phyloP scores from a whole-genome alignment of 1,284 basidiomycete genomes.

The Papiliotrema nemorosa region DNA sequence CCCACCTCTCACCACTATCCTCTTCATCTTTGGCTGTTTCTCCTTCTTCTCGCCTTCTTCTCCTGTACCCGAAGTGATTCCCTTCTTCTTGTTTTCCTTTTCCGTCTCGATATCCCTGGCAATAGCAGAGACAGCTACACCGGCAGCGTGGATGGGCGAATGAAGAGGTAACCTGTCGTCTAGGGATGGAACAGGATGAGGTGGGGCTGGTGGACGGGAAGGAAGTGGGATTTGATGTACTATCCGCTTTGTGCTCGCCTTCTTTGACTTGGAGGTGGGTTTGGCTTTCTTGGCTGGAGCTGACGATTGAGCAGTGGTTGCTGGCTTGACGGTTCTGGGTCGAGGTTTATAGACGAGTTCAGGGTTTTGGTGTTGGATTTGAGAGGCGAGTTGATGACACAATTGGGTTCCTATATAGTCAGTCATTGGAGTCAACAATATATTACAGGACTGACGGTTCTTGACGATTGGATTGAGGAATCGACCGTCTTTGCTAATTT shows the following conservation, averaged over 20 bases:
- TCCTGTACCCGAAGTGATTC: conserved; percentile 13
- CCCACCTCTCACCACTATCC: conserved; percentile 36
- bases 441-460: conserved; percentile 62
- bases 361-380: conserved; percentile 71
- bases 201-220: conserved; percentile 33
- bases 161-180: conserved; percentile 47
- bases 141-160: conserved; percentile 42
- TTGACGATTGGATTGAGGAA: conserved; percentile 68
- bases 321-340: too few species aligned
- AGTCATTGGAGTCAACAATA: conserved; percentile 1
- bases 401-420: conserved; percentile 71
- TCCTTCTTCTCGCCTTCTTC: conserved; percentile 14
- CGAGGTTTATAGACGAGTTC: conserved; percentile 60
- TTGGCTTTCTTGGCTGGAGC: conserved; percentile 12
- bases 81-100: conserved; percentile 47
- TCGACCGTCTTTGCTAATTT: conserved; percentile 76
- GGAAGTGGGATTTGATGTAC: conserved; percentile 13
- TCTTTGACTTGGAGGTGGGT: conserved; percentile 4
- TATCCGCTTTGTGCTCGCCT: neutral
- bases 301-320: conserved; percentile 3
- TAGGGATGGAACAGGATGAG: conserved; percentile 36
- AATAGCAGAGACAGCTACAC: conserved; percentile 43
- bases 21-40: conserved; percentile 44
- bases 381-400: conserved; percentile 67
- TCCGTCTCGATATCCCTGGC: conserved; percentile 47